Percentiles rank a stretch among this genome's conserved stretches.
These are phyloP conservation scores for Hypoxylon crocopeplum DNA, from an alignment of 495 filamentous ascomycete genomes.

Conservation along the genomic window DNA sequence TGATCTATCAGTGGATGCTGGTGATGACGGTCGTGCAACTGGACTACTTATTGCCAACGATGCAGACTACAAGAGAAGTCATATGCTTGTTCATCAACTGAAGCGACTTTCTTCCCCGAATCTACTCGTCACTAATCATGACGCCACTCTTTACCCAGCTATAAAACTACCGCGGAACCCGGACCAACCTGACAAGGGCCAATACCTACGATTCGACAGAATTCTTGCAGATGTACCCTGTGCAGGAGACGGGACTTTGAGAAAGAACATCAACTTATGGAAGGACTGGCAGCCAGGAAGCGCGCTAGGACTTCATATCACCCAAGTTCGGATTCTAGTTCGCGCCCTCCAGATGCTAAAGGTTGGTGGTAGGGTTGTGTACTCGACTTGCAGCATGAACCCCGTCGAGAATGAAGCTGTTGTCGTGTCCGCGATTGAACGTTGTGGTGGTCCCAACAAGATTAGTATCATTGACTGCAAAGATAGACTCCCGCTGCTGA, in stretches of 20 bases:
- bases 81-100: constrained; percentile 96
- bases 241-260: constrained; percentile 88
- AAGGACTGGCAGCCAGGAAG: constrained; percentile 89
- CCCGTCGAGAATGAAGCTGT: constrained; percentile 98
- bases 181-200: constrained; percentile 60
- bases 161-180: constrained; percentile 72
- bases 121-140: constrained; percentile 96
- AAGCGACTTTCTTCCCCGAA: constrained; percentile 97
- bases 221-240: constrained; percentile 97
- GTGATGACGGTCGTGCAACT: constrained; percentile 84
- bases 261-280: constrained; percentile 94
- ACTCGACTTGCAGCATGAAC: constrained; percentile 98
- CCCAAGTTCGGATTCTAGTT: constrained; percentile 87
- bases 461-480: constrained; percentile 84
- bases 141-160: constrained; percentile 93
- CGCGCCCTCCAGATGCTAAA: constrained; percentile 97
- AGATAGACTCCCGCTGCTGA: constrained; percentile 75
- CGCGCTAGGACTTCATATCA: constrained; percentile 81
- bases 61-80: constrained; percentile 89
- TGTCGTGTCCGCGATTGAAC: constrained; percentile 77
- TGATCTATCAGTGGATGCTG: constrained; percentile 61
- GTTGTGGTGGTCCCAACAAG: constrained; percentile 84
- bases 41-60: constrained; percentile 96
- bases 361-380: constrained; percentile 90
- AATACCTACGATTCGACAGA: constrained; percentile 94